Evolutionary conservation across 129 eudicot genomes (phyloP).

Genomic region (Tagetes patula): DNA sequence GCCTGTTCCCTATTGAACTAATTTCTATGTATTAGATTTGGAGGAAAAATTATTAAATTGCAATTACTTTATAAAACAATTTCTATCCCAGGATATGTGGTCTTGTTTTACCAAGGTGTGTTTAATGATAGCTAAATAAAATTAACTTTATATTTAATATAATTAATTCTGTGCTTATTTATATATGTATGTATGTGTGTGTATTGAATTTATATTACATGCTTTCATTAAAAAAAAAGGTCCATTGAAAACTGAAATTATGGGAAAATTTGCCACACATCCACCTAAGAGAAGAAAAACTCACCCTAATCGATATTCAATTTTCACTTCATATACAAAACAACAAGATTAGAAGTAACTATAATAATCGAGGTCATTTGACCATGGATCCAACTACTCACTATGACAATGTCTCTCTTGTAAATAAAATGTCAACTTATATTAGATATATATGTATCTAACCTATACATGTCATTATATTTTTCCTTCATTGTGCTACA

Average conservation of each 20-base stretch:
- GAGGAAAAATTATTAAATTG: neutral
- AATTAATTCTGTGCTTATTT: neutral
- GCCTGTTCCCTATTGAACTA: neutral
- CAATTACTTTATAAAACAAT: neutral
- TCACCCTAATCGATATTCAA: conserved; percentile 4
- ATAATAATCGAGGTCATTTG: conserved; percentile 11
- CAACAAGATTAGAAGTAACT: neutral
- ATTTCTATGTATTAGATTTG: neutral
- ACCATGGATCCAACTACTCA: conserved; percentile 30
- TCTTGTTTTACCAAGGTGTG: too few relatives aligned
- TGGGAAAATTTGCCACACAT: conserved; percentile 22
- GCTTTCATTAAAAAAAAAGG: neutral
- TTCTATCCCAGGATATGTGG: too few relatives aligned
- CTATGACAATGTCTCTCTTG: conserved; percentile 22
- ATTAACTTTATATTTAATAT: too few relatives aligned
- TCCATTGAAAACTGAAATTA: conserved; percentile 9
- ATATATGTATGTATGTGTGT: neutral
- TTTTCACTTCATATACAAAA: conserved; percentile 19
- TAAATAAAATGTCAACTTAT: conserved; percentile 27
- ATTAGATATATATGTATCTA: neutral
- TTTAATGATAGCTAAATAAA: too few relatives aligned
- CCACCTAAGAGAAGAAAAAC: conserved; percentile 36
- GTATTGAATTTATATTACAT: neutral
- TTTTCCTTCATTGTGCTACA: conserved; percentile 9
- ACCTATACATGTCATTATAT: neutral